Percentiles rank a stretch among this genome's conserved stretches.
These are phyloP conservation scores for Mycosarcoma maydis DNA, from an alignment of 1,284 basidiomycete genomes.

Conservation along the genomic window DNA sequence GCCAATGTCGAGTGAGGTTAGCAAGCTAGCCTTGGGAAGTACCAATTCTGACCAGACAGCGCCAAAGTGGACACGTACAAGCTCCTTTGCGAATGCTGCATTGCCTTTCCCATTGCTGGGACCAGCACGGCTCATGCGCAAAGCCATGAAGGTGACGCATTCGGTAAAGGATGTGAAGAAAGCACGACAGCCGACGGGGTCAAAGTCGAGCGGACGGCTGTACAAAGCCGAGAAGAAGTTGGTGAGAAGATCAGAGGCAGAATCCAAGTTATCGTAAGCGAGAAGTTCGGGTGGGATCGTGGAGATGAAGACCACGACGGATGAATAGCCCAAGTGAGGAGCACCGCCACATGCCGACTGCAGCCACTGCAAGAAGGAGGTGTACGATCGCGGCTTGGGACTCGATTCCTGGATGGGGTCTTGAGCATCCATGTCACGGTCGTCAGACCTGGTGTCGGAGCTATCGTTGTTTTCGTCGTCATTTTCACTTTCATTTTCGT, in stretches of 20 bases:
- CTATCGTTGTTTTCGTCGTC: slow-evolving; percentile 33
- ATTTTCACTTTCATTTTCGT: slow-evolving; percentile 20
- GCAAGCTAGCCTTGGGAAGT: slow-evolving; percentile 16
- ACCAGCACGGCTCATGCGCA: slow-evolving; percentile 22
- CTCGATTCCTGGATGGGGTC: background rate
- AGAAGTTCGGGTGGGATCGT: slow-evolving; percentile 75
- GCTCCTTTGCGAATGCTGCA: slow-evolving; percentile 15
- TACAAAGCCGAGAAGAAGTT: slow-evolving; percentile 82
- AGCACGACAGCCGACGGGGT: slow-evolving; percentile 66
- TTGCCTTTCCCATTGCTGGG: slow-evolving; percentile 4
- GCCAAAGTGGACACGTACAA: slow-evolving; percentile 37
- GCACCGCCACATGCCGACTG: slow-evolving; percentile 78
- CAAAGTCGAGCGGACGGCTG: slow-evolving; percentile 72
- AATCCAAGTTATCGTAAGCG: slow-evolving; percentile 65
- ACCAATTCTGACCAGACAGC: slow-evolving; percentile 40
- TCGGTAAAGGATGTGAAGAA: slow-evolving; percentile 78
- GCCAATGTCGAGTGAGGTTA: slow-evolving; percentile 66
- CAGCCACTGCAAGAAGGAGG: slow-evolving; percentile 76
- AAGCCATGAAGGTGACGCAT: slow-evolving; percentile 73
- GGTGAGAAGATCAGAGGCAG: slow-evolving; percentile 72
- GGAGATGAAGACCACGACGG: slow-evolving; percentile 79
- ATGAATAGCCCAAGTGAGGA: slow-evolving; percentile 79
- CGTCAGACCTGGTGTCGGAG: slow-evolving; percentile 11
- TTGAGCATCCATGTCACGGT: background rate
- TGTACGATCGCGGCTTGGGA: slow-evolving; percentile 30